Evolutionary conservation across 2,329 filamentous ascomycete species (phyloP), one percentile per base, ranked within the genome.

Genomic region (Cladosporium sphaerospermum): DNA sequence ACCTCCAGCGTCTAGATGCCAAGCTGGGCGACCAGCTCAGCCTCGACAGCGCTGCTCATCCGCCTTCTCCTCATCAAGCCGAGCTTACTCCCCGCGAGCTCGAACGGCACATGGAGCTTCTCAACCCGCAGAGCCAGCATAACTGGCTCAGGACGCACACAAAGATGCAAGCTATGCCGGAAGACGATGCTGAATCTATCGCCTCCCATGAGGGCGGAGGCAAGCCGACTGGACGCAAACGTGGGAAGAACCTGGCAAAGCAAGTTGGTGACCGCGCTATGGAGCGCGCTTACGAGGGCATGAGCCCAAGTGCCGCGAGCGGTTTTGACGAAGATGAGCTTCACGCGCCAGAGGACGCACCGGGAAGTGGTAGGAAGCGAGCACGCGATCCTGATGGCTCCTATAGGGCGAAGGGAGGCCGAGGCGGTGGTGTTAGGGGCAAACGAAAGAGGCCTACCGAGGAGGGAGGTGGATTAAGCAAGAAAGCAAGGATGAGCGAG

Each of bases 101-200:
- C 54, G 75, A 82, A 33, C 59, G 67, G 23, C 63, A 66, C 49
- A 69, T 77, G 41, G 77, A 83, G 52, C 70, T 89, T 19, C 81
- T 81, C 48, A 97, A 97, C 67, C 90, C 91, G 0, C 88, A 89
- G 40, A 95, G 88, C 55, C 91, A 96, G 3, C 95, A 95, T 73
- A 96, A 95, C 69, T 99, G 93, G 93, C 80, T 99, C 10, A 63
- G 62, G 52, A 59, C 61, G 23, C 65, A 69, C 52, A 55, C 54
- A 2, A 60, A 59, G 37, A 51, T 57, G 18, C 48, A 51, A 13
- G 56, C 56, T 13, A 54, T 57, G 16, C 60, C 47, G 7, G 64
- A 62, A 23, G 65, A 67, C 18, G 64, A 64, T 82, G 89, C 57
- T 84, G 89, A 66, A 80, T 96, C 69, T 85, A 89, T 55, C 88